Evolutionary conservation across 2,329 filamentous ascomycete genomes (phyloP), one percentile per base, ranked within the genome.

Genomic region (Stromatinia cepivora): DNA sequence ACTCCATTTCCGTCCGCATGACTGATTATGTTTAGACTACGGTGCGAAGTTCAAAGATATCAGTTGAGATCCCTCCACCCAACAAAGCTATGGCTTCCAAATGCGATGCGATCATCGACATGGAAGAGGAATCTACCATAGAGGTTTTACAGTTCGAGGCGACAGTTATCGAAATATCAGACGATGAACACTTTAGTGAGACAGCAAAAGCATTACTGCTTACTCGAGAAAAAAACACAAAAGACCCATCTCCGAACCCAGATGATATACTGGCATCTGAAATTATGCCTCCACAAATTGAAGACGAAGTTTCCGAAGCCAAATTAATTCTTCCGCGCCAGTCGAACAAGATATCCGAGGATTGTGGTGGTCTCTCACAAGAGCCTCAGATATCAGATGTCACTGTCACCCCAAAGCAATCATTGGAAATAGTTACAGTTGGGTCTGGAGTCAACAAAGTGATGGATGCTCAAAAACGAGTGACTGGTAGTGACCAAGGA

Each of bases 101-200:
- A 50, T 13, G 22, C 15, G 34, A 52, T 52, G 22, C 25, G 15
- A 25, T 52, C n/a, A 39, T 63, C 31, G 52, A 63, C n/a, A 63
- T 63, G 61, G 46, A 63, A 63, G 61, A 52, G 15, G 61, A 63
- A 52, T 52, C 46, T 20, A 42, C 46, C 5, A 52, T 52, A 52
- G 34, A 52, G 31, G 31, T 52, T 20, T 52, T 17, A 28, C 61
- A 28, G 31, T 34, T 50, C n/a, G n/a, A 15, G 22, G 28, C 28
- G 46, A 52, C 34, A 20, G 31, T 52, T 25, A 28, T 42, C 15
- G 34, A 63, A 28, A 10, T 25, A 39, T 39, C 17, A 20, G 31
- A 52, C 31, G 34, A 63, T 39, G 34, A 50, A 17, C 1, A 25
- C 17, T 22, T 1, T 36, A 52, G 46, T 46, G 34, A 28, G 28